Base-by-base conservation (phyloP, 768 basidiomycete genomes). In the Antrodiella citrinella region DNA sequence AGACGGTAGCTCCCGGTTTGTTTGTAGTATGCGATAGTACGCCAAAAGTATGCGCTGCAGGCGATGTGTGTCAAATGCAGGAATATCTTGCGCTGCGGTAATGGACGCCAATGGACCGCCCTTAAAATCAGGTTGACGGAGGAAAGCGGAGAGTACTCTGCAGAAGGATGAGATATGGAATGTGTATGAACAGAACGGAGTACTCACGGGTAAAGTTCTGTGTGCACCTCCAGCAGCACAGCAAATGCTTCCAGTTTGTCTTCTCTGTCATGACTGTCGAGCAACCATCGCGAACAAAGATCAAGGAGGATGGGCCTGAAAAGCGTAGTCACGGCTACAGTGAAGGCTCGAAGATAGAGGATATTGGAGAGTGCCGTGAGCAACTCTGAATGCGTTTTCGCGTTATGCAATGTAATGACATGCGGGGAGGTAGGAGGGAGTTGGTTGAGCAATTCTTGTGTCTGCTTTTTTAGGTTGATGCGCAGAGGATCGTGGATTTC, bases 291-390 rank as follows among this genome's bases (percentile, higher is more conserved):
- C 3, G 86, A 86, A 59, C 83, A 84, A 21, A 98, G 67, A 64
- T 95, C 88, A 22, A 86, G 58, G 35, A 91, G 64, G 47, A 97
- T 66, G 3, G 94, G 93, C 53, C 86, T 71, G 67, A 87, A 97
- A 10, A 76, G 54, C 4, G 68, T 71, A 18, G 86, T 79, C 52
- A 97, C 72, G 11, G 69, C 59, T 24, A 75, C 59, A 0, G 91
- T 91, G 40, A 84, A 73, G 10, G 78, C 72, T 7, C 87, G 83
- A 15, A 71, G 61, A 0, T 78, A 69, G 12, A 92, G 72, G 5
- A 87, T 66, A 24, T 68, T 62, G 4, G 91, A 86, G 30, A 93
- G 67, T 0, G 67, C 71, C 25, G 51, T 60, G 4, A 90, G 71
- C 9, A 87, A 52, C 39, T 74, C 67, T 10, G 52, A 52, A 1